Evolutionary conservation across 2,329 filamentous ascomycete genomes (phyloP).

Genomic region (Xylogone sp.): DNA sequence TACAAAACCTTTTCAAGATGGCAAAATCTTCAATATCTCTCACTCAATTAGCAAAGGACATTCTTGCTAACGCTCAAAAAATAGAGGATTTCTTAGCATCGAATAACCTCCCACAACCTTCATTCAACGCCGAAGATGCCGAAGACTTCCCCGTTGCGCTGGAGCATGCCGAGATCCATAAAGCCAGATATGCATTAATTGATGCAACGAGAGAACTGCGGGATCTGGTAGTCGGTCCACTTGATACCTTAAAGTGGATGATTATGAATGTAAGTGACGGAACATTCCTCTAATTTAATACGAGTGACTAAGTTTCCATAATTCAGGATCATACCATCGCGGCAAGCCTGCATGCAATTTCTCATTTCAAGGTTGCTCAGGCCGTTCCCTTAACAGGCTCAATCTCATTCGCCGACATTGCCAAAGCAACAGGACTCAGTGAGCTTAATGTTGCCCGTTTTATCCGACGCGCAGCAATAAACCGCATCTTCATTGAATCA

Average conservation of each 20-base stretch:
- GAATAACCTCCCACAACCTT: conserved; percentile 5
- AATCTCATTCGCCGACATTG: conserved; percentile 25
- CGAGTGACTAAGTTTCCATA: neutral
- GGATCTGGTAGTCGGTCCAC: conserved; percentile 12
- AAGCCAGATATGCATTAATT: conserved; percentile 6
- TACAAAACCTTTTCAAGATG: neutral
- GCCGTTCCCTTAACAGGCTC: conserved; percentile 19
- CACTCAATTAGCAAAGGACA: conserved; percentile 2
- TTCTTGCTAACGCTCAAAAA: neutral
- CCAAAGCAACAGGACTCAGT: conserved; percentile 19
- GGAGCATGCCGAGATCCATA: conserved; percentile 4
- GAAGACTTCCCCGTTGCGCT: neutral
- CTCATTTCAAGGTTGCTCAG: neutral
- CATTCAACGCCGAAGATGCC: conserved; percentile 8
- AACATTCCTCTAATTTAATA: too few relatives aligned
- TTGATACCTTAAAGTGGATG: neutral
- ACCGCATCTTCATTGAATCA: conserved; percentile 36
- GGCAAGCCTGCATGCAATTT: conserved; percentile 3
- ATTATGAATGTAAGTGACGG: neutral
- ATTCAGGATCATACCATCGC: neutral
- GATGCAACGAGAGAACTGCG: conserved; percentile 17
- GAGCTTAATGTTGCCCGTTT: conserved; percentile 29
- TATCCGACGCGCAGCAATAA: conserved; percentile 35
- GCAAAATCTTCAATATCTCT: neutral
- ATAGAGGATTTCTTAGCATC: conserved; percentile 6